These are phyloP conservation scores for Eucalyptus pauciflora DNA, from an alignment of 345 rosid species.

Conservation along the genomic window DNA sequence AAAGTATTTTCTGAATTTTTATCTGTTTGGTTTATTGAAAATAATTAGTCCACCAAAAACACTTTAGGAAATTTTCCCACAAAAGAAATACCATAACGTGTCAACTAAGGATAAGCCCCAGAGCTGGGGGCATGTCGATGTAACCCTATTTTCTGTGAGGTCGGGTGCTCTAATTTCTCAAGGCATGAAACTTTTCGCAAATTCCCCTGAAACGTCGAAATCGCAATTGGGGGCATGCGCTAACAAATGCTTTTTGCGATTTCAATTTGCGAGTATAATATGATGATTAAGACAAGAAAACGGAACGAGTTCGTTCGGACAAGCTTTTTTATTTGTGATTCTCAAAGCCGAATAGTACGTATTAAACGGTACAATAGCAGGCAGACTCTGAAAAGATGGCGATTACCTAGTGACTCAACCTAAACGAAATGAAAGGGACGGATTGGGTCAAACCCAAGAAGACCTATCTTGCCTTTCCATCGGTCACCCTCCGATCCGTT, in stretches of 20 bases:
- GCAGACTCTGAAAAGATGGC: background rate
- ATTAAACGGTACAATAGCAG: background rate
- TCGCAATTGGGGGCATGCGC: background rate
- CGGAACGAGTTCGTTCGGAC: background rate
- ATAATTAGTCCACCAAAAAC: too few species aligned
- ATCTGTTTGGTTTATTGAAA: rapidly evolving
- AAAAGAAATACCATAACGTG: background rate
- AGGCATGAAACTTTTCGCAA: background rate
- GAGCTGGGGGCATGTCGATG: too few species aligned
- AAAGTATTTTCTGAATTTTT: too few species aligned
- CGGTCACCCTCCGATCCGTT: background rate
- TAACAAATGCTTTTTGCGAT: background rate
- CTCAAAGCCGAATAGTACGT: background rate
- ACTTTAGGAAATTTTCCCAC: too few species aligned
- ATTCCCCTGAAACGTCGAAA: background rate
- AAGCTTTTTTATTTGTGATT: background rate
- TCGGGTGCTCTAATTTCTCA: background rate
- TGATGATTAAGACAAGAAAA: background rate
- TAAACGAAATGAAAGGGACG: background rate
- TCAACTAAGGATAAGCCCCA: rapidly evolving
- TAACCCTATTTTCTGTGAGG: background rate
- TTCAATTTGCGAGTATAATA: background rate
- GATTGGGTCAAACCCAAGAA: background rate
- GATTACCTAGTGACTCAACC: too few species aligned
- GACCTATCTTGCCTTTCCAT: background rate